phyloP scores from a whole-genome alignment of 208 protist genomes.

The Borovskyia barvae region DNA sequence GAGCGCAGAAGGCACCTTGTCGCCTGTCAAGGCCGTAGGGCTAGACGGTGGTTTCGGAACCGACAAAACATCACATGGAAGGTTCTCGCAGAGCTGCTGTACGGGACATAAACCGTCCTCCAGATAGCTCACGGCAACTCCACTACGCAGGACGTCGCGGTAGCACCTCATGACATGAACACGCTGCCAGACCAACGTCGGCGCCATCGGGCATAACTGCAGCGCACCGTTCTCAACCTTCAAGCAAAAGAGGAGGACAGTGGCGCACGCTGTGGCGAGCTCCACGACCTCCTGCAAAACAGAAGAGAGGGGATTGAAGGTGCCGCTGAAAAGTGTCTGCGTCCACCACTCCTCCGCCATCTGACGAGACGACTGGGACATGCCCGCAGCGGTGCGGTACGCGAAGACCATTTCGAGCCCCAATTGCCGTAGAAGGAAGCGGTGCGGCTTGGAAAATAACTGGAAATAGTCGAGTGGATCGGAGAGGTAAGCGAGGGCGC shows the following conservation, averaged over 20 bases:
- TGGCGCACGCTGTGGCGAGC: slow-evolving; percentile 10
- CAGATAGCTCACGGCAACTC: slow-evolving; percentile 7
- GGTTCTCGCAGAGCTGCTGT: slow-evolving; percentile 32
- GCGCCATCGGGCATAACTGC: not conserved
- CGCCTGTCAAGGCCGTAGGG: not conserved
- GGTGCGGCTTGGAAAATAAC: slow-evolving; percentile 32
- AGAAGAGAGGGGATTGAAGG: slow-evolving; percentile 35
- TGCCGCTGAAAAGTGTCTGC: slow-evolving; percentile 29
- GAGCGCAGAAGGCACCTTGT: not conserved
- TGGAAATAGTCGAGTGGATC: slow-evolving; percentile 27
- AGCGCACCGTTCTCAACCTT: not conserved
- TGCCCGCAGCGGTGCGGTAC: slow-evolving; percentile 26
- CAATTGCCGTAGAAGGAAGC: slow-evolving; percentile 64
- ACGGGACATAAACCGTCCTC: slow-evolving; percentile 13
- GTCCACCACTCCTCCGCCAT: slow-evolving; percentile 26
- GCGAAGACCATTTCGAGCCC: slow-evolving; percentile 76
- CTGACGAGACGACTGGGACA: slow-evolving; percentile 34
- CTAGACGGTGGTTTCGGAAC: no score
- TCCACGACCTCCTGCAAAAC: slow-evolving; percentile 20
- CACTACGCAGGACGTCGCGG: slow-evolving; percentile 15
- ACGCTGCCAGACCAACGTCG: not conserved
- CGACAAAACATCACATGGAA: slow-evolving; percentile 13
- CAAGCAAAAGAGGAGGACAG: slow-evolving; percentile 9
- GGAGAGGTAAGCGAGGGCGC: slow-evolving; percentile 31
- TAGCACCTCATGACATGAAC: slow-evolving; percentile 5